A percentile compares a stretch with the other conserved stretches of the same genome.
These are phyloP conservation scores for Tephrocybe sp. DNA, from an alignment of 768 basidiomycete species.

Conservation along the genomic window DNA sequence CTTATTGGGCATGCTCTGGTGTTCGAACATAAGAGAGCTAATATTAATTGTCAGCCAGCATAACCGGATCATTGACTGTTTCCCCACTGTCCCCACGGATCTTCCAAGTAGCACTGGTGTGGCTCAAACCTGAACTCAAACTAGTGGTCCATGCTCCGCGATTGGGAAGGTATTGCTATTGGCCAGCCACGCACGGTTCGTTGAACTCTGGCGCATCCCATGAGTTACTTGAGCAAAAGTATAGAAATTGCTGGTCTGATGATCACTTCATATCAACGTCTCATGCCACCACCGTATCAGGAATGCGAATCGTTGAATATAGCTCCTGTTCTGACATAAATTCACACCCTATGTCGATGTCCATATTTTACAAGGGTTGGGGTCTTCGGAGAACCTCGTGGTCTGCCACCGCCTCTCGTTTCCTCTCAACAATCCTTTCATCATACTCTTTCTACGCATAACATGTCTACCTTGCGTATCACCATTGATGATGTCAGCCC, in stretches of 20 bases:
- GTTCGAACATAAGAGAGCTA: no score
- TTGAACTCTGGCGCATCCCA: neutral
- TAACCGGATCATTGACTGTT: no score
- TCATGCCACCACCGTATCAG: neutral
- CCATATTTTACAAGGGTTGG: neutral
- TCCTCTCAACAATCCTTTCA: neutral
- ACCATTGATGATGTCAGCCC: conserved; percentile 29
- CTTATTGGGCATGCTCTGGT: no score
- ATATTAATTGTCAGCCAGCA: no score
- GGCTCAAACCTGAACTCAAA: no score
- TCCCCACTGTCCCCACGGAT: no score
- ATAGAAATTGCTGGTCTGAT: neutral
- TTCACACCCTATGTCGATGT: conserved; percentile 1
- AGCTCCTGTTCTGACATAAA: neutral
- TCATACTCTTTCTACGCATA: neutral
- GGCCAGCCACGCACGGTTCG: no score
- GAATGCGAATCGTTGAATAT: neutral
- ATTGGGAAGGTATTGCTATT: no score
- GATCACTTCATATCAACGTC: conserved; percentile 7
- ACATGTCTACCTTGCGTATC: conserved; percentile 19
- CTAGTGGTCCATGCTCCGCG: no score
- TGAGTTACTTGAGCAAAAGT: neutral
- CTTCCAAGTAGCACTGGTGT: no score
- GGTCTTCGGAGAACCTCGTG: neutral
- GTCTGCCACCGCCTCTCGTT: neutral